These are phyloP conservation scores for Brassica carinata DNA, from an alignment of 345 rosid genomes.

Conservation along the genomic window DNA sequence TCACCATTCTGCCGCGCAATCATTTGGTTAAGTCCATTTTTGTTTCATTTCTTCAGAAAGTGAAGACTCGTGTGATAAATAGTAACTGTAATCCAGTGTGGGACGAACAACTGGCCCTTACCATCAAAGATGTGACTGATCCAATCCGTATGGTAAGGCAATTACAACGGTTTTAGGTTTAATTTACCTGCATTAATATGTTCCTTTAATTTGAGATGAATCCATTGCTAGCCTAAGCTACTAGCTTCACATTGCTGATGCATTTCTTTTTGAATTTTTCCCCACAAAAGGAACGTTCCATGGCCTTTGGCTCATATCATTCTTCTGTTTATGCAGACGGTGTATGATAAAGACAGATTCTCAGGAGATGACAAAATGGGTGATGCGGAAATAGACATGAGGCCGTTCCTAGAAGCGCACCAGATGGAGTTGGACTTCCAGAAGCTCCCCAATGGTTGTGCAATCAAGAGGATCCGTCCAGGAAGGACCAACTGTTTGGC, in stretches of 20 bases:
- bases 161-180: too few species aligned
- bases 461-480: conserved; percentile 60
- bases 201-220: too few species aligned
- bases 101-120: conserved; percentile 76
- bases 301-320: conserved; percentile 7
- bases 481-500: conserved; percentile 53
- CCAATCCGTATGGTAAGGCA: conserved; percentile 61
- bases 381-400: conserved; percentile 31
- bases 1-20: background rate
- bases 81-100: conserved; percentile 76
- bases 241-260: too few species aligned
- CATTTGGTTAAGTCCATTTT: background rate
- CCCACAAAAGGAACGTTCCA: background rate
- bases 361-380: conserved; percentile 59
- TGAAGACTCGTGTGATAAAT: conserved; percentile 73
- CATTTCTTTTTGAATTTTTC: background rate
- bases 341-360: conserved; percentile 77
- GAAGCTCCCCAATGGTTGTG: conserved; percentile 61
- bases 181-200: too few species aligned
- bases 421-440: conserved; percentile 49
- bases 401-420: conserved; percentile 56
- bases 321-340: conserved; percentile 50
- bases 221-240: too few species aligned
- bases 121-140: conserved; percentile 51
- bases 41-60: conserved; percentile 48